phyloP scores from a whole-genome alignment of 164 flowering plant genomes.

The Vitis rotundifolia region DNA sequence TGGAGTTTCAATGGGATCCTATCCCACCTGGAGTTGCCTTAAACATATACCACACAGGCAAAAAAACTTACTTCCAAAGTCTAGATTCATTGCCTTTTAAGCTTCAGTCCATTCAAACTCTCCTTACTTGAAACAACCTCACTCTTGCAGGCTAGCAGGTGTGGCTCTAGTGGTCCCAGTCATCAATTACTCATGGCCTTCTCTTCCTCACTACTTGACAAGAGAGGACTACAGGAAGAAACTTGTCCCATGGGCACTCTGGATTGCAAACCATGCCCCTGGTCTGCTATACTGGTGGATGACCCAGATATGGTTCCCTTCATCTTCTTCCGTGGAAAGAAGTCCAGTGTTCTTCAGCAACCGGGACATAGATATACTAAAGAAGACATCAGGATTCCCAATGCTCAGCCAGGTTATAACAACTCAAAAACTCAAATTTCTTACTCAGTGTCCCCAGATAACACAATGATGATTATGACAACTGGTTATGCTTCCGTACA shows the following conservation, averaged over 20 bases:
- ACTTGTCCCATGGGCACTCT: conserved; percentile 23
- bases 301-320: conserved; percentile 40
- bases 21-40: conserved; percentile 62
- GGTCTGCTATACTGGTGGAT: conserved; percentile 52
- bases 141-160: conserved; percentile 36
- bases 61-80: conserved; percentile 3
- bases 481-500: background rate
- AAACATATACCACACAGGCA: conserved; percentile 60
- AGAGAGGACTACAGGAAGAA: conserved; percentile 31
- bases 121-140: conserved; percentile 1
- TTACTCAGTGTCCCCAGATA: background rate
- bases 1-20: conserved; percentile 65
- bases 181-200: conserved; percentile 44
- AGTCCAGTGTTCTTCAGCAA: conserved; percentile 34
- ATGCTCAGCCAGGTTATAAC: conserved; percentile 38
- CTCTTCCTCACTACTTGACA: conserved; percentile 31
- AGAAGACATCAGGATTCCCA: conserved; percentile 35
- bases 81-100: background rate
- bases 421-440: background rate
- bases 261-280: conserved; percentile 39
- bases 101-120: background rate
- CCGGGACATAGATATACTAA: conserved; percentile 32
- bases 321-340: conserved; percentile 28
- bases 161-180: conserved; percentile 36
- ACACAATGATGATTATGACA: background rate